Evolutionary conservation across 192 early-diverging fungal genomes (phyloP).

Genomic region (Backusella circina): DNA sequence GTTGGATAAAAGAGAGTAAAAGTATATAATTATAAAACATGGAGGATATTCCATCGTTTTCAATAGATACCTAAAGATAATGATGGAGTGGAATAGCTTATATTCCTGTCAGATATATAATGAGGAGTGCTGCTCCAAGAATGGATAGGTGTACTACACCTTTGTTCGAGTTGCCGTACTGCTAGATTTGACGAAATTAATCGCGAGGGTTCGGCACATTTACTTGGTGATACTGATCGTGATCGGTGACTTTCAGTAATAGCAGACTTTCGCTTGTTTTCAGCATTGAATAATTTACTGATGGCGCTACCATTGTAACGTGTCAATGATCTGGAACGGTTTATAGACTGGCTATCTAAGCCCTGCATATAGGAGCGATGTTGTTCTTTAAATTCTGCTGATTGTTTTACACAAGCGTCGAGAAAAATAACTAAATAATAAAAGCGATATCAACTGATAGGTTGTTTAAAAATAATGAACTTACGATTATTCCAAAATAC

Average conservation of each 20-base stretch:
- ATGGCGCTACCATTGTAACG: conserved; percentile 7
- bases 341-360: neutral
- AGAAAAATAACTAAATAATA: neutral
- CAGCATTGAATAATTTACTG: conserved; percentile 17
- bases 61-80: neutral
- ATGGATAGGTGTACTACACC: neutral
- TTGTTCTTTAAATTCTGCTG: neutral
- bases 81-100: neutral
- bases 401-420: conserved; percentile 11
- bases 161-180: neutral
- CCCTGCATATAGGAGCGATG: neutral
- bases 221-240: neutral
- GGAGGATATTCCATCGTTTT: neutral
- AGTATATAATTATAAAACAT: neutral
- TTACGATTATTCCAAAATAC: conserved; percentile 37
- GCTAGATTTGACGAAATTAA: neutral
- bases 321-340: conserved; percentile 9
- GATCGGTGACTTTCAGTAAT: neutral
- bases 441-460: neutral
- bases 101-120: neutral
- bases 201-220: neutral
- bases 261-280: neutral
- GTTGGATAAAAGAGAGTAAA: neutral
- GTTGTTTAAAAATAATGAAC: neutral
- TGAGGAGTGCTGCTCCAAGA: neutral